A percentile compares a stretch with the other conserved stretches of the same genome.
Conservation (phyloP, 768 basidiomycete species). For the Boletus tomentosulus region DNA sequence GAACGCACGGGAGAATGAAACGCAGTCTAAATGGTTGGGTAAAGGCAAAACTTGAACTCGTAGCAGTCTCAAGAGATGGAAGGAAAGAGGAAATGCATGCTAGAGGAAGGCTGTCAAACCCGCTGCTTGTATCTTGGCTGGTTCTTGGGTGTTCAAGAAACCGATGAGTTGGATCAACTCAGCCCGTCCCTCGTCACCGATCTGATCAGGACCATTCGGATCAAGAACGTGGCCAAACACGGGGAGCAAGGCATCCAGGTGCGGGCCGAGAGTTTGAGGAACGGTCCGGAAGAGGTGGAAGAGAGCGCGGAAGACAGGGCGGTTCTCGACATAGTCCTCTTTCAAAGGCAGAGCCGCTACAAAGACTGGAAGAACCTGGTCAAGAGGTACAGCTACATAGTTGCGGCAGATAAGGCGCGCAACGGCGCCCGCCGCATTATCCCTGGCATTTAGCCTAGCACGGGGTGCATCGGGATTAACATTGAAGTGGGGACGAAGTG, state of each 20-base stretch:
- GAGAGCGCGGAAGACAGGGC: conserved; percentile 82
- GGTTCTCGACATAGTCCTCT: conserved; percentile 87
- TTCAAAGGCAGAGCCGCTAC: conserved; percentile 79
- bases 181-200: conserved; percentile 73
- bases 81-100: conserved; percentile 11
- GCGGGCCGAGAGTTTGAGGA: conserved; percentile 62
- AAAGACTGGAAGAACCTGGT: conserved; percentile 85
- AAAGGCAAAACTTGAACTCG: neutral
- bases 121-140: conserved; percentile 75
- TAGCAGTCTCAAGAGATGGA: conserved; percentile 3
- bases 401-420: conserved; percentile 84
- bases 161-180: conserved; percentile 73
- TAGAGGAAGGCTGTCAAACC: conserved; percentile 59
- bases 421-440: conserved; percentile 96
- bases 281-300: conserved; percentile 84
- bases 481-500: conserved; percentile 78
- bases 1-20: neutral
- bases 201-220: conserved; percentile 66
- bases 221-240: conserved; percentile 84
- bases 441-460: conserved; percentile 76
- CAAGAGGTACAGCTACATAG: conserved; percentile 73
- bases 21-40: conserved; percentile 20
- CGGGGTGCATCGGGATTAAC: conserved; percentile 59
- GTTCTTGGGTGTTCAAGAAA: conserved; percentile 68
- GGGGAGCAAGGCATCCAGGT: conserved; percentile 73